A percentile compares a stretch with the other conserved stretches of the same genome.
These are phyloP conservation scores for Styphnolobium japonicum DNA, from an alignment of 306 rosid species.

Conservation along the genomic window DNA sequence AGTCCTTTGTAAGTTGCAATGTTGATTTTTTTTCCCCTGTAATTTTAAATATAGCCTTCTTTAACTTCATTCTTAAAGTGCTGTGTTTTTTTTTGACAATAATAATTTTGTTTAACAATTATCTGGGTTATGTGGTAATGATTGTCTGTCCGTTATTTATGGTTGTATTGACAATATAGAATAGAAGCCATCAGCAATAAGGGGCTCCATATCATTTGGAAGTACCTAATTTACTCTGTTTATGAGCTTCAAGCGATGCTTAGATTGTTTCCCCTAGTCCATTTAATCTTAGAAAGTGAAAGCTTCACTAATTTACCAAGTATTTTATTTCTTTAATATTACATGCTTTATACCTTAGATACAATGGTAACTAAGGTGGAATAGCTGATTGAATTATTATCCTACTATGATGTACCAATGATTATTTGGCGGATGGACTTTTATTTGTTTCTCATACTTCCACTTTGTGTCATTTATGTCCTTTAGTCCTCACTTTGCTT, in stretches of 20 bases:
- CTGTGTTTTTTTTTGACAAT: background rate
- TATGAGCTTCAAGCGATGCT: background rate
- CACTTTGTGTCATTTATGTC: background rate
- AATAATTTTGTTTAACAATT: no score
- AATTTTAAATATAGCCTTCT: background rate
- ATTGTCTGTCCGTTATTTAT: background rate
- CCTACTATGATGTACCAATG: background rate
- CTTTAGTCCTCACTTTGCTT: slow-evolving; percentile 20
- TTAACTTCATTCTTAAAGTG: background rate
- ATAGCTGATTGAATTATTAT: background rate
- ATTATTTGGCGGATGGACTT: slow-evolving; percentile 5
- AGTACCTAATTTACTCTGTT: background rate
- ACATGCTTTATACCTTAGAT: background rate
- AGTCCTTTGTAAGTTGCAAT: slow-evolving; percentile 2
- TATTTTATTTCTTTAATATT: slow-evolving; percentile 1
- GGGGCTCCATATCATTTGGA: background rate
- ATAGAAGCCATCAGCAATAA: background rate
- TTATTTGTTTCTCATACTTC: background rate
- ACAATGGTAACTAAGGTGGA: background rate
- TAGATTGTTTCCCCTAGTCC: slow-evolving; percentile 4
- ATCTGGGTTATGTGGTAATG: no score
- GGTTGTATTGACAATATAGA: background rate
- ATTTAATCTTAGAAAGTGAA: background rate
- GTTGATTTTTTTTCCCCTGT: background rate
- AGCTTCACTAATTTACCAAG: slow-evolving; percentile 2